Conservation (phyloP, 192 early-diverging fungal genomes). For the Backusella morwellensis region DNA sequence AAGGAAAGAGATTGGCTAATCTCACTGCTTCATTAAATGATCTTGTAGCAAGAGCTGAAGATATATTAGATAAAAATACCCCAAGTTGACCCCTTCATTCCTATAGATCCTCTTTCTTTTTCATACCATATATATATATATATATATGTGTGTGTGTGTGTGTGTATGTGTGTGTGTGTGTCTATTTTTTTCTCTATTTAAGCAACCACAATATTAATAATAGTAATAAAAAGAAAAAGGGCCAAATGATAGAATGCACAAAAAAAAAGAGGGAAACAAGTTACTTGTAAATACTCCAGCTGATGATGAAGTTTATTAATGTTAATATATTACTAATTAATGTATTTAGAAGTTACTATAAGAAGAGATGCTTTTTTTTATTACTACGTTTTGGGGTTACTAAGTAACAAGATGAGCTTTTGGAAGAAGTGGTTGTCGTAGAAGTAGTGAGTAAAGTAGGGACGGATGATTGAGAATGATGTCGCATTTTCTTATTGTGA, state of each 20-base stretch:
- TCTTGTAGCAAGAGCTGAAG: constrained; percentile 12
- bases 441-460: constrained; percentile 13
- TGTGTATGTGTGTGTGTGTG: too few relatives aligned
- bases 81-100: not conserved
- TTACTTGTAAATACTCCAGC: not conserved
- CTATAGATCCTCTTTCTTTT: not conserved
- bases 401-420: not conserved
- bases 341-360: not conserved
- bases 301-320: not conserved
- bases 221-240: not conserved
- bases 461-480: constrained; percentile 11
- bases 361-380: not conserved
- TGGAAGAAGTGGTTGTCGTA: constrained; percentile 7
- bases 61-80: constrained; percentile 1
- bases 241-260: not conserved
- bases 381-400: constrained; percentile 4
- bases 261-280: not conserved
- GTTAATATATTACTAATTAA: constrained; percentile 1
- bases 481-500: constrained; percentile 21
- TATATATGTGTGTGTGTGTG: too few relatives aligned
- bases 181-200: not conserved
- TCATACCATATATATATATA: not conserved
- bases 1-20: not conserved
- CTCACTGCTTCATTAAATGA: constrained; percentile 4
- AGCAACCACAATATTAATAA: not conserved